A percentile compares a stretch with the other conserved stretches of the same genome.
phyloP scores from a whole-genome alignment of 2,329 filamentous ascomycete genomes.

The Coniochaeta sp. region DNA sequence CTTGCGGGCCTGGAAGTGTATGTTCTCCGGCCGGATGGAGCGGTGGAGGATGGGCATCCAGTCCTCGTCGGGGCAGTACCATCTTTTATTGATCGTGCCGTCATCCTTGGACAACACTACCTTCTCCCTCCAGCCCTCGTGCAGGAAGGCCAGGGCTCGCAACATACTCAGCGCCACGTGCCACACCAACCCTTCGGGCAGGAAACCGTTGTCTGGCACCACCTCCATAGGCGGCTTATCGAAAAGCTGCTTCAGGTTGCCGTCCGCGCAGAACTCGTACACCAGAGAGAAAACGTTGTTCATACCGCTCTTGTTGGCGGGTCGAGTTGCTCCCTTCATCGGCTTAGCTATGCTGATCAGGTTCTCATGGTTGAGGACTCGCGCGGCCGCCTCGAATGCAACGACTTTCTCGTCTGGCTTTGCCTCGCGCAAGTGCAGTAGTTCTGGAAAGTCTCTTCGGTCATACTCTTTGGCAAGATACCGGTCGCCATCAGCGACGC shows the following conservation, averaged over 20 bases:
- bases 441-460: slow-evolving; percentile 7
- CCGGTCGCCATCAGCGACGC: slow-evolving; percentile 19
- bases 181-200: slow-evolving; percentile 48
- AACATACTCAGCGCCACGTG: slow-evolving; percentile 42
- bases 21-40: slow-evolving; percentile 35
- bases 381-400: slow-evolving; percentile 19
- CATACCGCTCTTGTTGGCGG: slow-evolving; percentile 8
- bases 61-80: slow-evolving; percentile 17
- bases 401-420: slow-evolving; percentile 18
- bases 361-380: slow-evolving; percentile 41
- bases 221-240: slow-evolving; percentile 14
- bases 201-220: slow-evolving; percentile 19
- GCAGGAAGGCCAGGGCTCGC: slow-evolving; percentile 43
- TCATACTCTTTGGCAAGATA: slow-evolving; percentile 23
- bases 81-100: slow-evolving; percentile 9
- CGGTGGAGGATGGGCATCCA: slow-evolving; percentile 47
- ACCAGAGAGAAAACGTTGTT: slow-evolving; percentile 25
- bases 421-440: slow-evolving; percentile 11
- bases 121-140: slow-evolving; percentile 31
- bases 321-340: slow-evolving; percentile 8
- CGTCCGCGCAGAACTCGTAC: slow-evolving; percentile 46
- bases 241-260: slow-evolving; percentile 33
- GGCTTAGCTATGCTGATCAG: slow-evolving; percentile 27
- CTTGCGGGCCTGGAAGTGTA: slow-evolving; percentile 41
- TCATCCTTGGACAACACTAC: slow-evolving; percentile 6